Evolutionary conservation across 306 rosid genomes (phyloP), one percentile per base, ranked within the genome.

Genomic region (Canavalia ensiformis): DNA sequence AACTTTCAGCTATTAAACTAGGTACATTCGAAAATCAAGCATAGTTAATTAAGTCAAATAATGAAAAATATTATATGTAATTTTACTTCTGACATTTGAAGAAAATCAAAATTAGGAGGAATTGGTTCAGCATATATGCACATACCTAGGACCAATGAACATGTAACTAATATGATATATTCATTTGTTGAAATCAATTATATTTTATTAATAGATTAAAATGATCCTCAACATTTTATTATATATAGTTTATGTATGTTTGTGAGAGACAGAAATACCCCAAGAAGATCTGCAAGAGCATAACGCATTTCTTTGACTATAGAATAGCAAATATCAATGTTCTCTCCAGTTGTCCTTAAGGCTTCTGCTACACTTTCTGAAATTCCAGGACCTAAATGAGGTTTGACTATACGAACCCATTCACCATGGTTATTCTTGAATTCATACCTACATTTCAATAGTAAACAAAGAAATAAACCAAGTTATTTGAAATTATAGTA

Each of bases 371-470:
- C 78, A 8, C 96, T 94, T 81, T 93, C 96, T 65, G 89, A 85
- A 80, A 87, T 89, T 57, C 94, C 93, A 6, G 99, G 98, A 82
- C 98, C 96, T 58, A 95, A 62, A 69, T 90, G 68, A 56, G 99
- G 98, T 81, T 88, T 89, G 79, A 85, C 89, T 9, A 86, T 78
- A 6, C n/a, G 79, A 47, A 95, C 11, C 99, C 99, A 93, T 85
- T 90, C 90, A 13, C 88, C 88, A 59, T 95, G 99, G 80, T 91
- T 95, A 73, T 71, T 90, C 90, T 91, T 95, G 90, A 95, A 87
- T 52, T 95, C 98, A 73, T 85, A 84, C 90, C 99, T 93, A 54
- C 1, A 35, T 74, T 66, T 18, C 25, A 18, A 18, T 18, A 18
- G 25, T 18, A 18, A 18, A 18, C 25, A 18, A 18, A 18, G 25